Evolutionary conservation across 225 moss, liverwort and hornwort species (phyloP).

Genomic region (Pseudisothecium myosuroides): DNA sequence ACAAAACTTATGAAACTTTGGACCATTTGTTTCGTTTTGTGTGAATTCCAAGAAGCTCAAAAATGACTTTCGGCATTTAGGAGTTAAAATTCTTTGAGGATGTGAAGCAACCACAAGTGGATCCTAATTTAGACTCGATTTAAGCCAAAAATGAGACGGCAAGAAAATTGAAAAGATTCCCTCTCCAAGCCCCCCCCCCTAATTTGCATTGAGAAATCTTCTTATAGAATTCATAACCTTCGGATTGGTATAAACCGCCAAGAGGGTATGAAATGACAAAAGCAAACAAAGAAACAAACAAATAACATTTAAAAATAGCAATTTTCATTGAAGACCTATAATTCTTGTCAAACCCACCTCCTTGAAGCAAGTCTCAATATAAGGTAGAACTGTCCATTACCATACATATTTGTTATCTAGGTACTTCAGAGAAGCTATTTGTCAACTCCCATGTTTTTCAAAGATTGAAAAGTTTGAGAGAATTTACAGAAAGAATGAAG

Average conservation of each 20-base stretch:
- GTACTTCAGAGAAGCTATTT: too few species aligned
- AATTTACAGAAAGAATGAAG: too few species aligned
- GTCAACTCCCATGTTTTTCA: too few species aligned
- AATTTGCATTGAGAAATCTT: fast-evolving
- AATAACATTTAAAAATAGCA: neutral
- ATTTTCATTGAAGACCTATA: fast-evolving
- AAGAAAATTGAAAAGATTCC: neutral
- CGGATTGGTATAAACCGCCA: neutral
- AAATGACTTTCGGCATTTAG: fast-evolving
- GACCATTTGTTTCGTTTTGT: fast-evolving
- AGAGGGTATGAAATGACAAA: neutral
- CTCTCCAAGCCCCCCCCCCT: fast-evolving
- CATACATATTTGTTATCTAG: too few species aligned
- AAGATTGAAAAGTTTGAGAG: too few species aligned
- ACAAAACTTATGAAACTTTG: neutral
- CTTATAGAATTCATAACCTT: neutral
- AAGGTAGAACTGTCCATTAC: too few species aligned
- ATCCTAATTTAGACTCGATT: neutral
- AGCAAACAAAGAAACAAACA: neutral
- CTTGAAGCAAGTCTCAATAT: fast-evolving
- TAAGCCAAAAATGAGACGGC: fast-evolving
- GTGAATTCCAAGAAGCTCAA: neutral
- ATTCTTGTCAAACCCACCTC: neutral
- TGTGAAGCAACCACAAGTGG: neutral
- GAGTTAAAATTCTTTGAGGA: neutral